phyloP scores from a whole-genome alignment of 257 asterid species.

The Salvia miltiorrhiza region DNA sequence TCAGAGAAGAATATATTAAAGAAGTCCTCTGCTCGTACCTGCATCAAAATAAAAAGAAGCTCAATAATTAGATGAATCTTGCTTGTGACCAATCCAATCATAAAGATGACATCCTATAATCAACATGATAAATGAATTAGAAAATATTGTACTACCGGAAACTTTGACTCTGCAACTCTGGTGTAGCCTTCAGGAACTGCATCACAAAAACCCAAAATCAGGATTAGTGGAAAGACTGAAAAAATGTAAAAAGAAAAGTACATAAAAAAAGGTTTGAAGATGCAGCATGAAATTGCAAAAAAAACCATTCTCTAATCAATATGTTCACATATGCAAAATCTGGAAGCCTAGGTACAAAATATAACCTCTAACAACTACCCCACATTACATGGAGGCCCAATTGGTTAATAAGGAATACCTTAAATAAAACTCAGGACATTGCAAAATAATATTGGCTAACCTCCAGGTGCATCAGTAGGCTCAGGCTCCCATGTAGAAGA shows the following conservation, averaged over 20 bases:
- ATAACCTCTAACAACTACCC: neutral
- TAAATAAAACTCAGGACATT: neutral
- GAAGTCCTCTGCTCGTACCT: constrained; percentile 75
- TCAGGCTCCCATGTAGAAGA: constrained; percentile 53
- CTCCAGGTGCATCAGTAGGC: constrained; percentile 79
- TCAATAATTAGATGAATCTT: constrained; percentile 15
- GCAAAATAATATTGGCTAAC: constrained; percentile 41
- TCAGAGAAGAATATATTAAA: constrained; percentile 76
- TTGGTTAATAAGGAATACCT: constrained; percentile 9
- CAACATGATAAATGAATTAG: constrained; percentile 2
- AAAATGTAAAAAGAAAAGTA: neutral
- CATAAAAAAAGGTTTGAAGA: constrained; percentile 5
- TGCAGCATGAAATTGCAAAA: constrained; percentile 2
- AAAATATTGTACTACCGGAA: constrained; percentile 53
- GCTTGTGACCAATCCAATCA: constrained; percentile 7
- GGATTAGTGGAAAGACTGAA: constrained; percentile 4
- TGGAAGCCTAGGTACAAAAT: neutral
- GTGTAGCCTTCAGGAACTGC: constrained; percentile 81
- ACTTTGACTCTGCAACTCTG: constrained; percentile 78
- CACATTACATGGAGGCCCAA: neutral
- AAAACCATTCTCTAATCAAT: neutral
- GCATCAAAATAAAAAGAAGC: constrained; percentile 24
- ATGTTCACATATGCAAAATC: neutral
- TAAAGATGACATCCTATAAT: constrained; percentile 5
- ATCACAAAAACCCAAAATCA: constrained; percentile 23